Percentiles rank a stretch among this genome's conserved stretches.
phyloP scores from a whole-genome alignment of 441 rosid species.

The Geranium incanum region DNA sequence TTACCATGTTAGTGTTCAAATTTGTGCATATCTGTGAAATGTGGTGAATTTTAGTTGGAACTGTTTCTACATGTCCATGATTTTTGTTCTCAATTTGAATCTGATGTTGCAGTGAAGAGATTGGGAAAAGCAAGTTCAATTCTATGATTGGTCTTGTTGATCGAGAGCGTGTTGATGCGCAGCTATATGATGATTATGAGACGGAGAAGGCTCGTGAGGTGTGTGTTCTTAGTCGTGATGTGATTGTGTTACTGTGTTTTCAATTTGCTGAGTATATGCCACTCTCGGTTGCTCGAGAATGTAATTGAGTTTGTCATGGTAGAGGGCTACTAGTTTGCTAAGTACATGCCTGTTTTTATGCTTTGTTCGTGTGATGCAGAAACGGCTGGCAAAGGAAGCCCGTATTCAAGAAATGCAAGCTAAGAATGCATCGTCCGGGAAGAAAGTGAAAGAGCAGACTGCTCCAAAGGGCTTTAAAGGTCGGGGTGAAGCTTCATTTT shows the following conservation, averaged over 20 bases:
- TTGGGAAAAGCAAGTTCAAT: constrained; percentile 75
- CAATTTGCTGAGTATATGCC: neutral
- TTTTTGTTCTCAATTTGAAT: constrained; percentile 13
- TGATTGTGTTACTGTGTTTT: constrained; percentile 14
- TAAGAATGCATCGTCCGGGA: constrained; percentile 63
- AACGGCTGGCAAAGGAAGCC: constrained; percentile 87
- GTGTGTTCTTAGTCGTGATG: constrained; percentile 16
- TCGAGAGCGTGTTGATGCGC: constrained; percentile 77
- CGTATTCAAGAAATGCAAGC: constrained; percentile 77
- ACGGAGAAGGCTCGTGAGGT: constrained; percentile 94
- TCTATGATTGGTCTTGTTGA: constrained; percentile 93
- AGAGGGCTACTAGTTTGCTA: neutral
- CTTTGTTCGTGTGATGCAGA: constrained; percentile 41
- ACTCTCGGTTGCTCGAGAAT: constrained; percentile 4
- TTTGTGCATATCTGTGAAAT: constrained; percentile 4
- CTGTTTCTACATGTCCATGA: neutral
- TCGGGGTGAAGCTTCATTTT: constrained; percentile 91
- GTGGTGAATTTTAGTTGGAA: neutral
- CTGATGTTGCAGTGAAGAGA: constrained; percentile 67
- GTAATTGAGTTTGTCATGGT: constrained; percentile 9
- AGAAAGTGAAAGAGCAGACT: constrained; percentile 69
- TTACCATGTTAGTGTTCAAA: constrained; percentile 52
- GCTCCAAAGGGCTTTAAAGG: constrained; percentile 58
- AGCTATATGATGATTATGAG: constrained; percentile 84
- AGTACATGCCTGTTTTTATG: neutral